These are phyloP conservation scores for Aspergillus piperis DNA, from an alignment of 2,329 filamentous ascomycete species.

Conservation along the genomic window DNA sequence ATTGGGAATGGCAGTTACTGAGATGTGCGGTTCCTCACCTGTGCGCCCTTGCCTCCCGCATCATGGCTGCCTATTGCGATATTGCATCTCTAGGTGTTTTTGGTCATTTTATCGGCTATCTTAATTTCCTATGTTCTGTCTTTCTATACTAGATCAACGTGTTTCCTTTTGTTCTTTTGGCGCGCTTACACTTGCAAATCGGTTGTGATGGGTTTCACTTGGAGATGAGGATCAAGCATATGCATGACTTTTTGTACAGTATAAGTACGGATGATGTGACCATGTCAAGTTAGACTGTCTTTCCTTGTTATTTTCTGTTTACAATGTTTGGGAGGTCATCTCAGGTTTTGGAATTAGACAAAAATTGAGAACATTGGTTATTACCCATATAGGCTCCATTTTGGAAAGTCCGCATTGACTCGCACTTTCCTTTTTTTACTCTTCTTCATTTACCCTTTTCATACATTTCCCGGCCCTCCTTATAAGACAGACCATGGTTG, in stretches of 20 bases:
- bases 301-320: not conserved
- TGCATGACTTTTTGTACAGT: conserved; percentile 22
- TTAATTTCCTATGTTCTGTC: conserved; percentile 5
- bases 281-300: conserved; percentile 23
- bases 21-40: not conserved
- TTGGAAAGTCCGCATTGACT: not conserved
- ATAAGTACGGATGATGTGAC: conserved; percentile 25
- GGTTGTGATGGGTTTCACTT: not conserved
- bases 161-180: conserved; percentile 4
- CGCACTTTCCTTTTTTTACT: not conserved
- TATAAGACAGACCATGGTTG: conserved; percentile 6
- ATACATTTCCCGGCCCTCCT: not conserved
- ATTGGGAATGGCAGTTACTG: conserved; percentile 2
- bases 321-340: not conserved
- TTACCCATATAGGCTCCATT: not conserved
- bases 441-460: not conserved
- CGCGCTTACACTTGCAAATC: conserved; percentile 21
- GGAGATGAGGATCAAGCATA: conserved; percentile 9
- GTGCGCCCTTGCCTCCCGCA: not conserved
- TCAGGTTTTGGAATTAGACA: not conserved
- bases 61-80: conserved; percentile 4
- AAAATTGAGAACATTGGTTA: conserved; percentile 3
- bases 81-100: conserved; percentile 24
- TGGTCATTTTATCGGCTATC: conserved; percentile 7
- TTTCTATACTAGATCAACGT: conserved; percentile 6